phyloP scores from a whole-genome alignment of 1,139 yeast species.

The Torulaspora globosa region DNA sequence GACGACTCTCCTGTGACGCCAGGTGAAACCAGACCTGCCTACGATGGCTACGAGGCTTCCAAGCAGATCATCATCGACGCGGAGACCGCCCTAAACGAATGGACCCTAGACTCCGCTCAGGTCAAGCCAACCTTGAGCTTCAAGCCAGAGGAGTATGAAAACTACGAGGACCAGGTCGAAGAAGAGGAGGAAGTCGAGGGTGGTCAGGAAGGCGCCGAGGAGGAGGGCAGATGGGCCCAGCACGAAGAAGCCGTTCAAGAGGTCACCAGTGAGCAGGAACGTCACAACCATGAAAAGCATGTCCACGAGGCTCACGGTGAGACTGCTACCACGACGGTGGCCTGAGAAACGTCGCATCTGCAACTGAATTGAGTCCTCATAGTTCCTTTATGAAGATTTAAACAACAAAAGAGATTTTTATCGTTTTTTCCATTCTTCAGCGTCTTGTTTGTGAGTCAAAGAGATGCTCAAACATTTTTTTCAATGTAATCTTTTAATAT shows the following conservation, averaged over 20 bases:
- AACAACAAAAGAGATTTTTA: neutral
- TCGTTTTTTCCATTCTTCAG: neutral
- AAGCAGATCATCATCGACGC: constrained; percentile 97
- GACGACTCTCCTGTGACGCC: constrained; percentile 98
- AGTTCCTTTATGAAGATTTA: constrained; percentile 1
- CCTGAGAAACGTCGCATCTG: neutral
- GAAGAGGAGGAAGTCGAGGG: constrained; percentile 49
- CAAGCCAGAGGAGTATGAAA: constrained; percentile 64
- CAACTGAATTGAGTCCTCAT: neutral
- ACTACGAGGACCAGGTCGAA: constrained; percentile 57
- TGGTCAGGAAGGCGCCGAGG: constrained; percentile 19
- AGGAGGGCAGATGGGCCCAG: constrained; percentile 19
- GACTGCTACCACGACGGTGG: constrained; percentile 6
- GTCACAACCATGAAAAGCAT: constrained; percentile 6
- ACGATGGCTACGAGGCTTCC: constrained; percentile 97
- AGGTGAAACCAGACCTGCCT: constrained; percentile 98
- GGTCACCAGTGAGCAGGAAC: constrained; percentile 6
- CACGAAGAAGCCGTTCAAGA: constrained; percentile 15
- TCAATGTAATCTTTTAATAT: constrained; percentile 4
- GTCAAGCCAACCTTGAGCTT: constrained; percentile 92
- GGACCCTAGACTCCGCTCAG: constrained; percentile 95
- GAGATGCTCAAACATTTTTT: neutral
- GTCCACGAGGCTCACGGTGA: constrained; percentile 8
- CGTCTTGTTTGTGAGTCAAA: neutral
- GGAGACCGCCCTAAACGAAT: constrained; percentile 89